Conservation (phyloP, 2,329 filamentous ascomycete genomes). For the Aureobasidium sp. region DNA sequence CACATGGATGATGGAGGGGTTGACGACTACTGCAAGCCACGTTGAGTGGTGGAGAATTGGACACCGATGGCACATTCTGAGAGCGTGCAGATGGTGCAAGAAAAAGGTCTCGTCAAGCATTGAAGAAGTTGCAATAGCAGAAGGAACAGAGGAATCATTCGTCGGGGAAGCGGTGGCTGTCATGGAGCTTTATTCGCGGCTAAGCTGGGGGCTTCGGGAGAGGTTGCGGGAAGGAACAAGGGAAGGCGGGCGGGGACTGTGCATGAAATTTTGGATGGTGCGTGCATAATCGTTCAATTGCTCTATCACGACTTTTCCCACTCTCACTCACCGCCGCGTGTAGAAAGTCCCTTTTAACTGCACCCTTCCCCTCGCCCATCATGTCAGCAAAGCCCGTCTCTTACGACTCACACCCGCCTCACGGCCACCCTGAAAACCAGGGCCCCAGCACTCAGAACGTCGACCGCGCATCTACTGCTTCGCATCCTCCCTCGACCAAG, state of each 20-base stretch:
- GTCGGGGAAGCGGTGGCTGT: background rate
- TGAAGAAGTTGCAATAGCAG: background rate
- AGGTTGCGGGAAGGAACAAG: background rate
- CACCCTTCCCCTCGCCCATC: slow-evolving; percentile 14
- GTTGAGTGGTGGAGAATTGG: background rate
- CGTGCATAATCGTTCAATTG: background rate
- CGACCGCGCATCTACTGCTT: slow-evolving; percentile 28
- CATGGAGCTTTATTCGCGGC: background rate
- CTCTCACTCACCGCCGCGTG: slow-evolving; percentile 4
- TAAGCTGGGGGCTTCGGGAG: background rate
- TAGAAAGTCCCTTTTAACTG: background rate
- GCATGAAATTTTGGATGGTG: slow-evolving; percentile 7
- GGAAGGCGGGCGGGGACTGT: background rate
- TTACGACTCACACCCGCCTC: slow-evolving; percentile 22
- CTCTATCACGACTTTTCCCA: slow-evolving; percentile 9
- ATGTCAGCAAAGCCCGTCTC: slow-evolving; percentile 26
- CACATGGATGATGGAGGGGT: background rate
- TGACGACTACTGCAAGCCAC: slow-evolving; percentile 15
- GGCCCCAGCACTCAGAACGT: slow-evolving; percentile 22
- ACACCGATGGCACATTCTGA: background rate
- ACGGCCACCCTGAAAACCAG: slow-evolving; percentile 26
- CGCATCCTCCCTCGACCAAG: slow-evolving; percentile 26
- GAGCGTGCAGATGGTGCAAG: background rate
- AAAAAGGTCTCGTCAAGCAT: background rate
- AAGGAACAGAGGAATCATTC: background rate